Evolutionary conservation across 2,329 filamentous ascomycete genomes (phyloP).

Genomic region (Bipolaris sorokiniana): DNA sequence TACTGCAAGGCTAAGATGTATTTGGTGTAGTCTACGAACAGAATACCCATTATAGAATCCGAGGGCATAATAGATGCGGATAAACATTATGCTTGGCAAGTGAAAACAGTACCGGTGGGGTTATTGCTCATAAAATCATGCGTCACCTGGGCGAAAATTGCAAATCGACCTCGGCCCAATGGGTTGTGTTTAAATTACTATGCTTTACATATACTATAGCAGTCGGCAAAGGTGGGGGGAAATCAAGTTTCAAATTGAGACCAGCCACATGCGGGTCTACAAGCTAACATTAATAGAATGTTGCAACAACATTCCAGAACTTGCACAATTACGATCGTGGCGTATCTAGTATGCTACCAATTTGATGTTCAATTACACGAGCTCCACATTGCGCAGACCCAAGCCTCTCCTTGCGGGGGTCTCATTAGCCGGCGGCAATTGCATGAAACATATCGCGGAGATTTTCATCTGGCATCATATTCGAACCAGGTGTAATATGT

Average conservation of each 20-base stretch:
- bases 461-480: constrained; percentile 5
- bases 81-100: background rate
- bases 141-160: background rate
- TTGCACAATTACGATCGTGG: background rate
- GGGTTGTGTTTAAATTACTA: background rate
- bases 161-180: background rate
- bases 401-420: constrained; percentile 12
- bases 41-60: background rate
- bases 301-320: background rate
- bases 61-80: background rate
- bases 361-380: constrained; percentile 3
- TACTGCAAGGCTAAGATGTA: background rate
- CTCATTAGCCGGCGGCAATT: constrained; percentile 35
- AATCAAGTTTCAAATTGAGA: background rate
- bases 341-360: background rate
- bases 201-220: background rate
- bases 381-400: constrained; percentile 12
- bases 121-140: background rate
- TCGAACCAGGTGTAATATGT: constrained; percentile 26
- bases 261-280: background rate
- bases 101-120: background rate
- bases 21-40: background rate
- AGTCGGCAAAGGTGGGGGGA: background rate
- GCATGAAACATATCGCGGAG: constrained; percentile 1
- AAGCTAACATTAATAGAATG: background rate